Base-by-base conservation (phyloP, 2,329 filamentous ascomycete genomes). In the Penicillium frequentans region DNA sequence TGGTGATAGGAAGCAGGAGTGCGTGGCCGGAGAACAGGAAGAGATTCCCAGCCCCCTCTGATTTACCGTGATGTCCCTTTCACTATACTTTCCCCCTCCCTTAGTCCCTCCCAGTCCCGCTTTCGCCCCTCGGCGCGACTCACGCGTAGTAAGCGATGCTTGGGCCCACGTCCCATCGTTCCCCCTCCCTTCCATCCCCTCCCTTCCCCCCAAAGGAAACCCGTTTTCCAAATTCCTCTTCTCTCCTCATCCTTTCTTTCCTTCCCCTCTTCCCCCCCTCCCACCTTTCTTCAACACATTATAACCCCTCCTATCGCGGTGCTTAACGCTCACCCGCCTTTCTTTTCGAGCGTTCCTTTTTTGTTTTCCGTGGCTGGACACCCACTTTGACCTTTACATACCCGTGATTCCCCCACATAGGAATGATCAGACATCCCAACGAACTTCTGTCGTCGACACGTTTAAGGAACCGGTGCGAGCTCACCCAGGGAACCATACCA, bases 401-500 rank as follows among this genome's bases (percentile, higher is more conserved):
- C 64, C 50, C 48, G 48, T 31, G 46, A 52, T 42, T 42, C 63
- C 62, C 54, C 64, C 68, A 66, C 70, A 57, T 68, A 77, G 74
- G 75, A 76, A 77, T 77, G 75, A 75, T 71, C 73, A 74, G 72
- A 69, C 70, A 70, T 67, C 74, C 71, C 68, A 68, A 68, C 65
- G 71, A 71, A 68, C 68, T 68, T 56, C 63, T 73, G 68, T 75
- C 74, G 63, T 73, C 70, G 69, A 69, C 69, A 69, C 73, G 69
- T 67, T 70, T 75, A 63, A 73, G 76, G 68, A 74, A 73, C 67
- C 73, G 73, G 73, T 75, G 71, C 70, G 74, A 74, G 70, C 66
- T 71, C 64, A 73, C 74, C 57, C 72, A 73, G 64, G 73, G 71
- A 68, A 71, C 71, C 59, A 75, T 75, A 75, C 64, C 68, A 60